A percentile compares a stretch with the other conserved stretches of the same genome.
phyloP scores from a whole-genome alignment of 352 stramenopile genomes.

The Stephanocyclus meneghinianus region DNA sequence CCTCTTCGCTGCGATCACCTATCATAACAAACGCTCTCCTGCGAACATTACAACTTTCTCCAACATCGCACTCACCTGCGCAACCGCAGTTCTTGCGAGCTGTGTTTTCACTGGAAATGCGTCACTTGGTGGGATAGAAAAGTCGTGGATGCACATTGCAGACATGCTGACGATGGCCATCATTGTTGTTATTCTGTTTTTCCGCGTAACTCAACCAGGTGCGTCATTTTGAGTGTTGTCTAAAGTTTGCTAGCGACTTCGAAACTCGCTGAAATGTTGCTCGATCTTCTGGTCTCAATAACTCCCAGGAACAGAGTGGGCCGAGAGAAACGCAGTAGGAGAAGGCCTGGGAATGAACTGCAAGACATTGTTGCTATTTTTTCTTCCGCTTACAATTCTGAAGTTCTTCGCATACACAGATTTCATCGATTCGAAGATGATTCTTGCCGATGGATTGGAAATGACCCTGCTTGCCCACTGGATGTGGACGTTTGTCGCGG shows the following conservation, averaged over 20 bases:
- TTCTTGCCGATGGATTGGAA: conserved; percentile 44
- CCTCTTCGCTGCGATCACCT: conserved; percentile 47
- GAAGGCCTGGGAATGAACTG: conserved; percentile 48
- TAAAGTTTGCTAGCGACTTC: neutral
- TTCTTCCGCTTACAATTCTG: conserved; percentile 15
- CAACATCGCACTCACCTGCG: conserved; percentile 32
- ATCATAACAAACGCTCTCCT: conserved; percentile 42
- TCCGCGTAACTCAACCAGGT: conserved; percentile 26
- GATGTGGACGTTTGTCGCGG: conserved; percentile 37
- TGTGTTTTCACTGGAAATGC: conserved; percentile 49
- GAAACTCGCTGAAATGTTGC: neutral
- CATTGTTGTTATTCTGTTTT: conserved; percentile 22
- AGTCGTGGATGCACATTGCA: conserved; percentile 49
- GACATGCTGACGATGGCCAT: conserved; percentile 45
- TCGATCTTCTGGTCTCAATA: neutral
- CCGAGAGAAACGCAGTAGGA: conserved; percentile 29
- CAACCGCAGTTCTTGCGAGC: conserved; percentile 42
- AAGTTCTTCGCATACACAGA: conserved; percentile 51
- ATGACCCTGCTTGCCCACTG: conserved; percentile 34
- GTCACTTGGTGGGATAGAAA: conserved; percentile 43
- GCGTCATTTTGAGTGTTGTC: neutral
- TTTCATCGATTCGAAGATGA: conserved; percentile 35
- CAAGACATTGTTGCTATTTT: conserved; percentile 50
- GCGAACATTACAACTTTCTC: conserved; percentile 47
- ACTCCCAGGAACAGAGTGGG: conserved; percentile 25